A percentile compares a stretch with the other conserved stretches of the same genome.
These are phyloP conservation scores for Amphirosellinia nigrospora DNA, from an alignment of 495 filamentous ascomycete genomes.

Conservation along the genomic window DNA sequence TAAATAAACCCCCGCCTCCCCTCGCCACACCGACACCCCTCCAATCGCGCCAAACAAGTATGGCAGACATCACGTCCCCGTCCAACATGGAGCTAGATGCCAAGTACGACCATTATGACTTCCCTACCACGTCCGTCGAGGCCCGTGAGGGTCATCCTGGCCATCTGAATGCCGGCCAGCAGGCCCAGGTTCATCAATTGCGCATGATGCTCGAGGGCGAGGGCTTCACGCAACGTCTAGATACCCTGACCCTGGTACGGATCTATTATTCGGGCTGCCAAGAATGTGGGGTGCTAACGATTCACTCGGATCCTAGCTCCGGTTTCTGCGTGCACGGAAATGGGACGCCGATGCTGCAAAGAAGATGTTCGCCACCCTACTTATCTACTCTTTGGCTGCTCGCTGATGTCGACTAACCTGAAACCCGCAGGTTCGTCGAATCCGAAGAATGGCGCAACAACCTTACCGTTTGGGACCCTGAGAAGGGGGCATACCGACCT, in stretches of 20 bases:
- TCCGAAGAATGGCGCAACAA: slow-evolving; percentile 89
- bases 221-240: slow-evolving; percentile 83
- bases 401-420: slow-evolving; percentile 18
- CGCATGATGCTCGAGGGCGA: slow-evolving; percentile 81
- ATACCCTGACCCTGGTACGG: slow-evolving; percentile 84
- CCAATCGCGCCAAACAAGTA: slow-evolving; percentile 24
- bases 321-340: slow-evolving; percentile 92
- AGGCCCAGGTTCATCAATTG: slow-evolving; percentile 87
- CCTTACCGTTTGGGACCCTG: slow-evolving; percentile 45
- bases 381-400: background rate
- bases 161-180: slow-evolving; percentile 83
- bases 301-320: slow-evolving; percentile 59
- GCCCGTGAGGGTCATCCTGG: slow-evolving; percentile 81
- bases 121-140: slow-evolving; percentile 76
- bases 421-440: slow-evolving; percentile 75
- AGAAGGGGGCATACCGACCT: slow-evolving; percentile 17
- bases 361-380: slow-evolving; percentile 73
- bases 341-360: slow-evolving; percentile 86
- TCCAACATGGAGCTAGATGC: slow-evolving; percentile 68
- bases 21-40: slow-evolving; percentile 6
- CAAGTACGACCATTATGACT: slow-evolving; percentile 97
- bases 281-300: slow-evolving; percentile 15
- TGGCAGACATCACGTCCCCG: slow-evolving; percentile 32
- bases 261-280: background rate
- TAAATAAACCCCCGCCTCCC: background rate